Percentiles rank a stretch among this genome's conserved stretches.
Conservation (phyloP, 2,329 filamentous ascomycete species). For the Hymenoscyphus fraxineus region DNA sequence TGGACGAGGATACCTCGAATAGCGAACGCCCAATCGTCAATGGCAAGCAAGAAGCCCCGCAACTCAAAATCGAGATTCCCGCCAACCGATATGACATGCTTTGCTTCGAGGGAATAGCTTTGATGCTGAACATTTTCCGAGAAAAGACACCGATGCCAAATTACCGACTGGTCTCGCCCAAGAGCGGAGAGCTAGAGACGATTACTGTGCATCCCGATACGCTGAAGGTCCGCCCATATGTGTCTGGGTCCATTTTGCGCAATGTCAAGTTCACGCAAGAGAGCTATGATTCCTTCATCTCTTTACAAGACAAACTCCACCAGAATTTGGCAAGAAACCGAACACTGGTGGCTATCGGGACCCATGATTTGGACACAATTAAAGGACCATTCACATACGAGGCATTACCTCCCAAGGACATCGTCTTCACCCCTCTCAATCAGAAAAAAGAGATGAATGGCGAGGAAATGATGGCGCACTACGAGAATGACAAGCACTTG, state of each 20-base stretch:
- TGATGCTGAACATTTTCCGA: constrained; percentile 94
- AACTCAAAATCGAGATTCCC: constrained; percentile 97
- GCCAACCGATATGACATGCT: constrained; percentile 94
- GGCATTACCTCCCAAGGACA: constrained; percentile 83
- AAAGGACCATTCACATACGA: constrained; percentile 96
- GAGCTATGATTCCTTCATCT: constrained; percentile 95
- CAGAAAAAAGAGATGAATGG: constrained; percentile 85
- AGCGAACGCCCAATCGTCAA: constrained; percentile 66
- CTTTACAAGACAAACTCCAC: constrained; percentile 95
- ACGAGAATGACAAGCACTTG: constrained; percentile 90
- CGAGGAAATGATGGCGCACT: constrained; percentile 88
- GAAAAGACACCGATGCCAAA: constrained; percentile 72
- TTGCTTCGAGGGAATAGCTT: constrained; percentile 92
- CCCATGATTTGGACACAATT: constrained; percentile 91
- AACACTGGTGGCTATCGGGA: constrained; percentile 94
- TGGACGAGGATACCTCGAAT: constrained; percentile 73
- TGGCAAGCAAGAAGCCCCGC: constrained; percentile 79
- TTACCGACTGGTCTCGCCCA: constrained; percentile 70
- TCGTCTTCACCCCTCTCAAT: constrained; percentile 87
- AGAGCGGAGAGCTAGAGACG: constrained; percentile 69
- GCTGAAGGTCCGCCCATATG: constrained; percentile 75
- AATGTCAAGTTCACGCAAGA: constrained; percentile 89
- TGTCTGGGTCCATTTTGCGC: constrained; percentile 84
- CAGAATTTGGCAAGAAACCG: constrained; percentile 90
- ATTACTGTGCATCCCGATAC: constrained; percentile 78